Percentiles rank a stretch among this genome's conserved stretches.
Evolutionary conservation across 2,329 filamentous ascomycete genomes (phyloP).

Genomic region (Pezicula carpinea): DNA sequence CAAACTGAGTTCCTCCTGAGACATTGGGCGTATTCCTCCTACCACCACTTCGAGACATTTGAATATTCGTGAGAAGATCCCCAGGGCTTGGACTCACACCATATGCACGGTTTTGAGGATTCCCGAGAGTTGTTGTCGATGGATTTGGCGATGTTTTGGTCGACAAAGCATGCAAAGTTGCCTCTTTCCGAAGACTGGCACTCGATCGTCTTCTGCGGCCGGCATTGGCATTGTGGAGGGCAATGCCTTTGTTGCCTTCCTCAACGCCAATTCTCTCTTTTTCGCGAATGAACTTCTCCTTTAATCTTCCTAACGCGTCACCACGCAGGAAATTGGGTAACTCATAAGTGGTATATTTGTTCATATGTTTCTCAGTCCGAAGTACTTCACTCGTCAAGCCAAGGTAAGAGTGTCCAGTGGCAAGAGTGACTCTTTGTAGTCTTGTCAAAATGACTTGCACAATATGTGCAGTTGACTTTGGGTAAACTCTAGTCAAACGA

Average conservation of each 20-base stretch:
- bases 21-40: conserved; percentile 29
- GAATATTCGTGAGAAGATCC: conserved; percentile 75
- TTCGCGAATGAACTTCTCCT: conserved; percentile 88
- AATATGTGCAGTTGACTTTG: conserved; percentile 93
- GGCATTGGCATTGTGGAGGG: conserved; percentile 74
- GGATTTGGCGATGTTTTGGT: conserved; percentile 13
- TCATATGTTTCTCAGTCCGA: conserved; percentile 89
- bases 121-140: conserved; percentile 25
- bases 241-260: conserved; percentile 87
- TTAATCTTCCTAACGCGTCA: conserved; percentile 74
- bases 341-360: conserved; percentile 86
- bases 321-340: conserved; percentile 87
- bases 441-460: conserved; percentile 95
- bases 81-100: conserved; percentile 57
- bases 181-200: conserved; percentile 73
- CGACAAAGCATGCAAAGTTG: conserved; percentile 58
- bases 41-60: conserved; percentile 58
- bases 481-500: conserved; percentile 87
- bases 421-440: conserved; percentile 88
- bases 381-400: conserved; percentile 88
- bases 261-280: conserved; percentile 76
- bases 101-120: conserved; percentile 23
- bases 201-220: conserved; percentile 67
- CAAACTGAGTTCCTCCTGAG: conserved; percentile 6
- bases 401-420: conserved; percentile 91